Conservation (phyloP, 1,139 yeast genomes). For the Suhomyces yuchorum region DNA sequence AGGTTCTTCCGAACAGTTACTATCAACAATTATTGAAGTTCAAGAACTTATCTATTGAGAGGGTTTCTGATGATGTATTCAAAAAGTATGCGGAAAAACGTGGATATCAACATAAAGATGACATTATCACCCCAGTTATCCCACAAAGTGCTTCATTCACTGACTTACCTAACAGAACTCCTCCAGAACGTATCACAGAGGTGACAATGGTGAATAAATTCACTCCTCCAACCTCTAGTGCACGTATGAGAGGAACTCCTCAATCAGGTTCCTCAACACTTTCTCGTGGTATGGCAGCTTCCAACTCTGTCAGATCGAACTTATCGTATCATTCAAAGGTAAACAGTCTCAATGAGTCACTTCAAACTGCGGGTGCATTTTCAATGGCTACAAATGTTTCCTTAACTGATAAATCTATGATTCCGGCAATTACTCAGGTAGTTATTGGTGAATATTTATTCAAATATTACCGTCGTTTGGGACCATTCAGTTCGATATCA, state of each 20-base stretch:
- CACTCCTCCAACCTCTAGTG: constrained; percentile 21
- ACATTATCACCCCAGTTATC: constrained; percentile 21
- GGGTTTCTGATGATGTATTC: constrained; percentile 48
- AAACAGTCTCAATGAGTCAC: constrained; percentile 32
- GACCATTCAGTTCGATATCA: constrained; percentile 73
- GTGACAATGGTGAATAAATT: constrained; percentile 10
- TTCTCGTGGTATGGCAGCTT: constrained; percentile 21
- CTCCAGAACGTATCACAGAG: constrained; percentile 14
- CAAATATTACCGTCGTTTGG: constrained; percentile 81
- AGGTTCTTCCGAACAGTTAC: constrained; percentile 64
- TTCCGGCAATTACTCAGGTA: constrained; percentile 87
- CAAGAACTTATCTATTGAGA: constrained; percentile 46
- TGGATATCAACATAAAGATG: constrained; percentile 42
- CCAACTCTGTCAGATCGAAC: constrained; percentile 35
- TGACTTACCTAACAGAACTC: constrained; percentile 10
- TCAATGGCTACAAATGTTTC: constrained; percentile 75
- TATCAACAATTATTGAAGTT: constrained; percentile 56
- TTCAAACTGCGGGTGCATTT: constrained; percentile 36
- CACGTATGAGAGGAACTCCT: constrained; percentile 18
- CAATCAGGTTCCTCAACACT: constrained; percentile 15
- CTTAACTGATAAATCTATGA: constrained; percentile 70
- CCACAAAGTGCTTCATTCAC: constrained; percentile 16
- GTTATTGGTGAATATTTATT: constrained; percentile 89
- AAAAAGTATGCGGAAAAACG: constrained; percentile 50
- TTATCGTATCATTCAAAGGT: constrained; percentile 35